A percentile compares a stretch with the other conserved stretches of the same genome.
Conservation (phyloP, 139 green algal genomes). For the Coelastrella sp. region DNA sequence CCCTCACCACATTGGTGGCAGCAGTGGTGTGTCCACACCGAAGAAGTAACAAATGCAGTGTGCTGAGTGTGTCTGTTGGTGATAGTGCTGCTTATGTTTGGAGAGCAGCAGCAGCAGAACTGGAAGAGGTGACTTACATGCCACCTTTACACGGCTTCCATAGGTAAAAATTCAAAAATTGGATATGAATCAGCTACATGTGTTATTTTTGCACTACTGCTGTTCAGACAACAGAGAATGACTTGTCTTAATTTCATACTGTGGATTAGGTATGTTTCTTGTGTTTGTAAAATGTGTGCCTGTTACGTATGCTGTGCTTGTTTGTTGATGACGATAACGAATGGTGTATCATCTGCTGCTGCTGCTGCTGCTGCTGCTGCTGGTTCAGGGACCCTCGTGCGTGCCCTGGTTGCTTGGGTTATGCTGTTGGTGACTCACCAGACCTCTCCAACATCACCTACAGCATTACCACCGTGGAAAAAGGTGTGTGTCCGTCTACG, state of each 20-base stretch:
- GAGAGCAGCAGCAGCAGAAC: neutral
- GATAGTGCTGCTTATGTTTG: conserved; percentile 60
- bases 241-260: too few relatives aligned
- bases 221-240: too few relatives aligned
- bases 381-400: conserved; percentile 56
- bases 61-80: conserved; percentile 54
- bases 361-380: too few relatives aligned
- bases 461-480: conserved; percentile 51
- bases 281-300: too few relatives aligned
- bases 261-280: too few relatives aligned
- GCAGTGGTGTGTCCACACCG: neutral
- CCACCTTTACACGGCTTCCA: conserved; percentile 36
- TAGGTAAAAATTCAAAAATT: conserved; percentile 21
- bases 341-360: too few relatives aligned
- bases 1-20: conserved; percentile 61
- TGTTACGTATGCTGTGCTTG: too few relatives aligned
- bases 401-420: conserved; percentile 60
- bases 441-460: conserved; percentile 62
- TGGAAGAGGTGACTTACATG: conserved; percentile 51
- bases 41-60: neutral
- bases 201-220: neutral
- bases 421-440: conserved; percentile 57
- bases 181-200: too few relatives aligned
- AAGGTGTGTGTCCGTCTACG: conserved; percentile 40
- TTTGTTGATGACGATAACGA: too few relatives aligned